phyloP scores from a whole-genome alignment of 176 grass and related monocot species.

The bread wheat (Triticum aestivum) region DNA sequence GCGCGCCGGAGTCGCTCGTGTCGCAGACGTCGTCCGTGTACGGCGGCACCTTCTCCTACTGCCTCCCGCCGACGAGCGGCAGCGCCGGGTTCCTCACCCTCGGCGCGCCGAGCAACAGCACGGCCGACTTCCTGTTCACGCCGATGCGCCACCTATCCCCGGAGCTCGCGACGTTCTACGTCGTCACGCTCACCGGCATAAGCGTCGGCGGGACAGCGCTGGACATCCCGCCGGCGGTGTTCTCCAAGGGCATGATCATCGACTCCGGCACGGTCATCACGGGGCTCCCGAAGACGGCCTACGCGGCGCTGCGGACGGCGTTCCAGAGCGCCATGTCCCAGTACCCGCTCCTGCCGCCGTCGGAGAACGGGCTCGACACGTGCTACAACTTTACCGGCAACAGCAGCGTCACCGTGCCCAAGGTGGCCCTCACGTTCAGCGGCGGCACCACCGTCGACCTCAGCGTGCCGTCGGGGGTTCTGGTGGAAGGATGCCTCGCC shows the following conservation, averaged over 20 bases:
- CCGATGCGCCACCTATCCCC: slow-evolving; percentile 10
- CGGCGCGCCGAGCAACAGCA: slow-evolving; percentile 13
- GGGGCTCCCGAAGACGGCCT: slow-evolving; percentile 41
- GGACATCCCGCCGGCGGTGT: slow-evolving; percentile 11
- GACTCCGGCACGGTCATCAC: slow-evolving; percentile 65
- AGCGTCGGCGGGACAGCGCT: slow-evolving; percentile 44
- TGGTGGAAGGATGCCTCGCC: slow-evolving; percentile 54
- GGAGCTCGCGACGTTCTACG: slow-evolving; percentile 38
- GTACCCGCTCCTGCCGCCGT: slow-evolving; percentile 26
- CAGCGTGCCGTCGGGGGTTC: slow-evolving; percentile 36
- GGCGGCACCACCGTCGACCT: slow-evolving; percentile 29
- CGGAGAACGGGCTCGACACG: slow-evolving; percentile 22
- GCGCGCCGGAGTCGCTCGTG: slow-evolving; percentile 43
- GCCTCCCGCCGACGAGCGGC: slow-evolving; percentile 43
- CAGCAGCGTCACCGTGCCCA: slow-evolving; percentile 38
- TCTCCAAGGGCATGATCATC: slow-evolving; percentile 37
- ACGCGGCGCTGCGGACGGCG: slow-evolving; percentile 42
- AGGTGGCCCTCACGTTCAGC: slow-evolving; percentile 33
- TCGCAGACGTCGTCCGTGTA: slow-evolving; percentile 40
- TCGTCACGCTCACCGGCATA: slow-evolving; percentile 35
- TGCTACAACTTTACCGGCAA: slow-evolving; percentile 54
- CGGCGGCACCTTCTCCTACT: slow-evolving; percentile 64
- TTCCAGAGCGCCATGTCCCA: slow-evolving; percentile 47
- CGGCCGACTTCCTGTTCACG: slow-evolving; percentile 30
- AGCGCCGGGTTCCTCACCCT: slow-evolving; percentile 50